These are phyloP conservation scores for Talaromyces rugulosus DNA, from an alignment of 2,329 filamentous ascomycete species.

Conservation along the genomic window DNA sequence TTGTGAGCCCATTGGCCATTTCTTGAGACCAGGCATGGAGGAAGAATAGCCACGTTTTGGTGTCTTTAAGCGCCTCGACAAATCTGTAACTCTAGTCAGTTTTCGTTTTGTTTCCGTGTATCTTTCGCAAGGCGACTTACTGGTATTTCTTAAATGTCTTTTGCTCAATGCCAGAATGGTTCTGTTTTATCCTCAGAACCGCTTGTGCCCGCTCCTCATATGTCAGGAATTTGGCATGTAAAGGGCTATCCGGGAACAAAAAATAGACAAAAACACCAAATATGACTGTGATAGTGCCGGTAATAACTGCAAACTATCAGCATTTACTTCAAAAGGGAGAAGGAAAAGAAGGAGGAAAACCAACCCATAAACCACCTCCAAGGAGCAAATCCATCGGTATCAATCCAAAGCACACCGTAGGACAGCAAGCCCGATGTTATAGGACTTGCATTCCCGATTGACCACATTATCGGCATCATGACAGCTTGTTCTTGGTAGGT, in stretches of 20 bases:
- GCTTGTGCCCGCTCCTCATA: slow-evolving; percentile 30
- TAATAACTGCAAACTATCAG: slow-evolving; percentile 1
- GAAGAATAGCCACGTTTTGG: slow-evolving; percentile 35
- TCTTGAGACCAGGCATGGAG: slow-evolving; percentile 34
- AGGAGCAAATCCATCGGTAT: slow-evolving; percentile 31
- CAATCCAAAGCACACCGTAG: slow-evolving; percentile 40
- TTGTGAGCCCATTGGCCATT: slow-evolving; percentile 28
- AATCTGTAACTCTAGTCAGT: slow-evolving; percentile 17
- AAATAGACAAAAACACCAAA: slow-evolving; percentile 26
- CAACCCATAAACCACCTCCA: slow-evolving; percentile 41
- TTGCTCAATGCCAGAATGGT: slow-evolving; percentile 36
- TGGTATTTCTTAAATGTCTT: slow-evolving; percentile 30
- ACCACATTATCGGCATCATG: slow-evolving; percentile 35
- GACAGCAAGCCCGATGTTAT: slow-evolving; percentile 38
- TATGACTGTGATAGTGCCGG: slow-evolving; percentile 15
- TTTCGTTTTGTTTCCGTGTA: not conserved
- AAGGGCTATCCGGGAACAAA: slow-evolving; percentile 31
- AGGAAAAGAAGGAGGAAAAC: not conserved
- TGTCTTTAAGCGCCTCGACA: slow-evolving; percentile 28
- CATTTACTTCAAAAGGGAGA: not conserved
- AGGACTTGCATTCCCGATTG: slow-evolving; percentile 36
- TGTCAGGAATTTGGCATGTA: slow-evolving; percentile 28
- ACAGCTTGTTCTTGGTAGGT: slow-evolving; percentile 32
- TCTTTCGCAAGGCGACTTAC: not conserved
- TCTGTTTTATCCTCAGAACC: slow-evolving; percentile 31